Conservation (phyloP, 176 grass and related monocot species). For the Pontederia crassipes region DNA sequence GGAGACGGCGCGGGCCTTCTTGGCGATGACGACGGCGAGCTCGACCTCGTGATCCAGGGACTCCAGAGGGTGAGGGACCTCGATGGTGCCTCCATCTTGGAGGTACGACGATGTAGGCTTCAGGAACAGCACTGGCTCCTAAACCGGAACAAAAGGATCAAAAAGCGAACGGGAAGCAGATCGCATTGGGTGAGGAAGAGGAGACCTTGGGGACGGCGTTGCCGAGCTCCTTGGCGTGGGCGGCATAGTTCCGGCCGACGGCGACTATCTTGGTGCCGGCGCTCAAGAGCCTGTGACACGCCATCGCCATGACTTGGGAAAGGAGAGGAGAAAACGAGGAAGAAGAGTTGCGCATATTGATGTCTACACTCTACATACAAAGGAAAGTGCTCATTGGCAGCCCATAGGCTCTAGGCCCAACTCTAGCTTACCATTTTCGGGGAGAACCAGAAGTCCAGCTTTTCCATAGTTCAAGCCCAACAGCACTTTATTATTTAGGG, state of each 20-base stretch:
- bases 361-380: too few relatives aligned
- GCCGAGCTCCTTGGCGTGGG: constrained; percentile 82
- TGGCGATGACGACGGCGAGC: constrained; percentile 78
- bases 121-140: constrained; percentile 93
- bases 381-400: too few relatives aligned
- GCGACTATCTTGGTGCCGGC: constrained; percentile 78
- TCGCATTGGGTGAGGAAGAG: background rate
- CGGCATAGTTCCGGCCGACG: constrained; percentile 67
- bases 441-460: too few relatives aligned
- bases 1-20: constrained; percentile 54
- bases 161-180: background rate
- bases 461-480: too few relatives aligned
- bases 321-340: background rate
- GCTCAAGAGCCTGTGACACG: constrained; percentile 38
- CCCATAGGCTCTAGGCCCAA: too few relatives aligned
- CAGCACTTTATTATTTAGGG: too few relatives aligned
- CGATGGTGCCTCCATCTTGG: constrained; percentile 55
- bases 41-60: constrained; percentile 91
- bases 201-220: constrained; percentile 83
- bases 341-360: too few relatives aligned
- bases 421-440: too few relatives aligned
- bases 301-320: constrained; percentile 26
- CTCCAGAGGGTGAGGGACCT: constrained; percentile 73
- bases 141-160: background rate
- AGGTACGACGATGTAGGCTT: constrained; percentile 93